A percentile compares a stretch with the other conserved stretches of the same genome.
Conservation (phyloP, 176 grass and related monocot species). For the Eragrostis nindensis region DNA sequence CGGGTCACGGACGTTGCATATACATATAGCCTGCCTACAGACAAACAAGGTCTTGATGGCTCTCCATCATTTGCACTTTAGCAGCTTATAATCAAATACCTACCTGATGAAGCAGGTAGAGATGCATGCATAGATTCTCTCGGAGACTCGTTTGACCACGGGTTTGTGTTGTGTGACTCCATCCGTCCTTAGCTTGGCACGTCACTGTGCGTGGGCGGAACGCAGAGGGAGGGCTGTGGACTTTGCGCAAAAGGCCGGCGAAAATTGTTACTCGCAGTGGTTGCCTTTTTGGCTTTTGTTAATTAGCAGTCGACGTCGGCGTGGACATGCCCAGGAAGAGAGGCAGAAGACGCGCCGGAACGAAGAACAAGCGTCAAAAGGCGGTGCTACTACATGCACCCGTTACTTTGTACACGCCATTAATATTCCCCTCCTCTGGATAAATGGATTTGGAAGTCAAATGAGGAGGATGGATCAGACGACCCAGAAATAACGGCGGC, state of each 20-base stretch:
- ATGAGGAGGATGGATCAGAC: background rate
- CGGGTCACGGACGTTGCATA: too few species aligned
- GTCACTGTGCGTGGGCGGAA: background rate
- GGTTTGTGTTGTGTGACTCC: background rate
- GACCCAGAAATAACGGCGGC: background rate
- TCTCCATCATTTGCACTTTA: too few species aligned
- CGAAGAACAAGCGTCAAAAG: background rate
- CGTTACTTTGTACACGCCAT: background rate
- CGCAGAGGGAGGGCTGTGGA: constrained; percentile 6
- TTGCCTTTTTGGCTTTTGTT: background rate
- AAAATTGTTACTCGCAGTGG: background rate
- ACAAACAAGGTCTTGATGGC: too few species aligned
- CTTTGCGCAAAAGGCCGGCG: background rate
- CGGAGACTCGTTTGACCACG: too few species aligned
- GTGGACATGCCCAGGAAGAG: background rate
- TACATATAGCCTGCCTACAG: too few species aligned
- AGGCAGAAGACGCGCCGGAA: background rate
- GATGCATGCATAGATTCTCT: background rate
- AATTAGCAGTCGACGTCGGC: constrained; percentile 2
- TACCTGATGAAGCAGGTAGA: too few species aligned
- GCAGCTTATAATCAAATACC: too few species aligned
- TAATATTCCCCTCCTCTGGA: background rate
- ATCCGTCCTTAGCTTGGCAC: background rate
- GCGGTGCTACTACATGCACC: background rate
- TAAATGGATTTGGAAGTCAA: background rate